Conservation (phyloP, 2,329 filamentous ascomycete genomes). For the Madurella mycetomatis region DNA sequence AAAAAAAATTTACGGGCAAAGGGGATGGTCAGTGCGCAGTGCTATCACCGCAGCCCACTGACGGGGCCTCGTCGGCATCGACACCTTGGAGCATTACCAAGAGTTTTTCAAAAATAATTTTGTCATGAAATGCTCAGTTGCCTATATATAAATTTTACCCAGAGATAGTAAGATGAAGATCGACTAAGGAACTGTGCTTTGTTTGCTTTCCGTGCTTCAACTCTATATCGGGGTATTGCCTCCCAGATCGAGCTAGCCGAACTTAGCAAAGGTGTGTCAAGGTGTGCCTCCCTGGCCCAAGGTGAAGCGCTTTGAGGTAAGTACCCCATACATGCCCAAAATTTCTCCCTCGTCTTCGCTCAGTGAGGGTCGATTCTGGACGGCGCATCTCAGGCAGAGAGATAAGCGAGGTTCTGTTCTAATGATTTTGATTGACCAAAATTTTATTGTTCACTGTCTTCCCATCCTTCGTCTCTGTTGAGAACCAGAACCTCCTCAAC, state of each 20-base stretch:
- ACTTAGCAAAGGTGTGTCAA: constrained; percentile 11
- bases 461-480: background rate
- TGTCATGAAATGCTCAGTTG: too few relatives aligned
- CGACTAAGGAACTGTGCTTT: too few relatives aligned
- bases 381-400: background rate
- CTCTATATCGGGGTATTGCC: too few relatives aligned
- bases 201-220: too few relatives aligned
- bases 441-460: background rate
- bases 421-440: background rate
- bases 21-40: background rate
- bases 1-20: constrained; percentile 24
- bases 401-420: background rate
- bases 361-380: background rate
- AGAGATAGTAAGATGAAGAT: too few relatives aligned
- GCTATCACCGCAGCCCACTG: background rate
- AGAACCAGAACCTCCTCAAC: background rate
- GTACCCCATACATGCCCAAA: constrained; percentile 12
- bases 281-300: constrained; percentile 3
- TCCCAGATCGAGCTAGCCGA: background rate
- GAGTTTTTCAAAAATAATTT: too few relatives aligned
- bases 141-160: too few relatives aligned
- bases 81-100: too few relatives aligned
- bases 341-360: constrained; percentile 15
- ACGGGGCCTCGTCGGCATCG: too few relatives aligned
- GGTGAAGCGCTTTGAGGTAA: constrained; percentile 4